Conservation (phyloP, 441 rosid genomes). For the Bruguiera hainesii region DNA sequence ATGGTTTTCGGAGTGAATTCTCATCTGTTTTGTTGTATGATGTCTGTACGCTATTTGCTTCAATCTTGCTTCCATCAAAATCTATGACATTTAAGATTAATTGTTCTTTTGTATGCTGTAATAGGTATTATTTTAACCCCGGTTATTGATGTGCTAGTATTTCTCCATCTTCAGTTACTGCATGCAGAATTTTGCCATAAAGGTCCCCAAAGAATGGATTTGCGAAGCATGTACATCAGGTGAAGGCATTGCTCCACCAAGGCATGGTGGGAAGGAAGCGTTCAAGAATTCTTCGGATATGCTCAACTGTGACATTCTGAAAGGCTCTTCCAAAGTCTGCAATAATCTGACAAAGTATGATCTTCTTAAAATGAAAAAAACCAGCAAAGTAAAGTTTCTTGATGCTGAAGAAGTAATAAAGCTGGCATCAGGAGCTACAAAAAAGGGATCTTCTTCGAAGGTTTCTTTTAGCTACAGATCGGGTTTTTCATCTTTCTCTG, state of each 20-base stretch:
- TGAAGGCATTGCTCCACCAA: background rate
- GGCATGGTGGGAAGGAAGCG: conserved; percentile 18
- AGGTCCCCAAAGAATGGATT: conserved; percentile 33
- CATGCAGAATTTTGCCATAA: conserved; percentile 3
- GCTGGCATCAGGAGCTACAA: conserved; percentile 30
- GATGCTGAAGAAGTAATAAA: conserved; percentile 34
- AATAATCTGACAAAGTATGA: conserved; percentile 24
- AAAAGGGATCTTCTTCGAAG: conserved; percentile 5
- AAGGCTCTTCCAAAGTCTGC: conserved; percentile 12
- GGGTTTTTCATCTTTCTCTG: conserved; percentile 15
- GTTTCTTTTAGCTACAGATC: conserved; percentile 18
- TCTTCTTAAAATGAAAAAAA: conserved; percentile 23
- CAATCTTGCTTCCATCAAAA: background rate
- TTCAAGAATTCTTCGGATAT: conserved; percentile 23
- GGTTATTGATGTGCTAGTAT: background rate
- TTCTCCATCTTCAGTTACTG: conserved; percentile 41
- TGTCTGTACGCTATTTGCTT: background rate
- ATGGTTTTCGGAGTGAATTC: background rate
- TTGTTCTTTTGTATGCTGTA: background rate
- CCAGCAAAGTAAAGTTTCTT: conserved; percentile 45
- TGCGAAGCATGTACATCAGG: conserved; percentile 36
- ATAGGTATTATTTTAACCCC: background rate
- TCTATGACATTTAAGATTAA: conserved; percentile 3
- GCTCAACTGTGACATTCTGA: conserved; percentile 11
- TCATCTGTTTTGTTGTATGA: background rate